Conservation (phyloP, 1,139 yeast genomes). For the Pichia sp. region DNA sequence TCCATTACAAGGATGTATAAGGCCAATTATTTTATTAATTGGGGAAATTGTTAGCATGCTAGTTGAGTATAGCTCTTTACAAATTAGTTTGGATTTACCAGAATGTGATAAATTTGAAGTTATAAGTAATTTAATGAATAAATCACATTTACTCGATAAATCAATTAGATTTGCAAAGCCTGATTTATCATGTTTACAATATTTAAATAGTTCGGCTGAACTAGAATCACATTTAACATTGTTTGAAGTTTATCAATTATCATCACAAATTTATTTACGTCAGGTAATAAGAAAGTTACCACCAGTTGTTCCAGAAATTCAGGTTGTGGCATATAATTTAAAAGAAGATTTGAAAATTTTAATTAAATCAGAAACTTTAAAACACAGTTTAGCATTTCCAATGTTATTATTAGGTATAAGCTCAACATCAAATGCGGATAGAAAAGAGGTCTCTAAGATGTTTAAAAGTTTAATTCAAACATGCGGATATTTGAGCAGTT, state of each 20-base stretch:
- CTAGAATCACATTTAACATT: conserved; percentile 44
- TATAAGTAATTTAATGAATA: conserved; percentile 3
- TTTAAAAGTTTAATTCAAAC: conserved; percentile 20
- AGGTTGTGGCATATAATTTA: conserved; percentile 30
- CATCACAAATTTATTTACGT: conserved; percentile 38
- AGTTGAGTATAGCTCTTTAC: conserved; percentile 24
- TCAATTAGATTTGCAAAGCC: conserved; percentile 38
- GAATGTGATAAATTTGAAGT: neutral
- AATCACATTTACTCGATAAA: conserved; percentile 27
- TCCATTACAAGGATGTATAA: conserved; percentile 42
- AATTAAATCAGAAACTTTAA: conserved; percentile 41
- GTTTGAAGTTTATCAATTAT: conserved; percentile 43
- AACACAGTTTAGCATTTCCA: conserved; percentile 45
- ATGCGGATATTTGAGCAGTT: conserved; percentile 25
- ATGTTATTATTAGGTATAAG: conserved; percentile 44
- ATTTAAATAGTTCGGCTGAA: conserved; percentile 33
- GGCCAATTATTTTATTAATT: conserved; percentile 34
- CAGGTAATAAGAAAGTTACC: conserved; percentile 39
- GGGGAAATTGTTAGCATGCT: conserved; percentile 36
- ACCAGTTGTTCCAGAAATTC: conserved; percentile 42
- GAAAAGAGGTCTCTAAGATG: conserved; percentile 32
- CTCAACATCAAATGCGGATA: conserved; percentile 35
- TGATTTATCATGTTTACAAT: conserved; percentile 33
- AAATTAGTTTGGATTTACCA: conserved; percentile 1
- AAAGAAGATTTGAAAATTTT: conserved; percentile 33